Evolutionary conservation across 1,139 yeast genomes (phyloP).

Genomic region (Pichia sp.): DNA sequence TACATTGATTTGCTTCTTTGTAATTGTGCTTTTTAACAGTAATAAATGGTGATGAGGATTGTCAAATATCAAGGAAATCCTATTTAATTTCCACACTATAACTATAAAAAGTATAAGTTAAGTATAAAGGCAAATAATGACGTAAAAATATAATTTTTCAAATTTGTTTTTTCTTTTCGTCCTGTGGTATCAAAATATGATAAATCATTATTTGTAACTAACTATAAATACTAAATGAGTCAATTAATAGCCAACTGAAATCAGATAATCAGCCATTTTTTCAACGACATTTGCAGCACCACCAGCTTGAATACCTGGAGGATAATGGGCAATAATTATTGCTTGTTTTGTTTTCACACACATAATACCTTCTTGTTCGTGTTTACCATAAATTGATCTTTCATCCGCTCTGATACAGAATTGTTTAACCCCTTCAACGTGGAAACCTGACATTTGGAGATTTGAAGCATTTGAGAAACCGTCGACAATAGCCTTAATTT

Average conservation of each 20-base stretch:
- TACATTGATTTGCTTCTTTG: too few relatives aligned
- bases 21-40: too few relatives aligned
- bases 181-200: too few relatives aligned
- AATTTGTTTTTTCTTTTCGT: too few relatives aligned
- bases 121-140: too few relatives aligned
- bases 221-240: too few relatives aligned
- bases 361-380: conserved; percentile 74
- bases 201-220: too few relatives aligned
- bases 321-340: conserved; percentile 88
- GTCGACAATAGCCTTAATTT: conserved; percentile 62
- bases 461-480: conserved; percentile 77
- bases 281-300: conserved; percentile 94
- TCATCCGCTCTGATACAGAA: conserved; percentile 86
- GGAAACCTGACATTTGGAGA: conserved; percentile 81
- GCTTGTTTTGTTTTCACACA: conserved; percentile 94
- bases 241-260: conserved; percentile 67
- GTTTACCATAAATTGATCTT: conserved; percentile 91
- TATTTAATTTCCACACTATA: too few relatives aligned
- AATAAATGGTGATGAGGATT: too few relatives aligned
- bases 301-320: conserved; percentile 83
- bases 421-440: conserved; percentile 78
- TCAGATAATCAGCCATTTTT: conserved; percentile 89
- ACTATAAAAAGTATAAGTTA: too few relatives aligned
- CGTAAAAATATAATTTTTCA: too few relatives aligned
- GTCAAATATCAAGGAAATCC: too few relatives aligned